Evolutionary conservation across 1,139 yeast genomes (phyloP).

Genomic region (Kluyveromyces marxianus): DNA sequence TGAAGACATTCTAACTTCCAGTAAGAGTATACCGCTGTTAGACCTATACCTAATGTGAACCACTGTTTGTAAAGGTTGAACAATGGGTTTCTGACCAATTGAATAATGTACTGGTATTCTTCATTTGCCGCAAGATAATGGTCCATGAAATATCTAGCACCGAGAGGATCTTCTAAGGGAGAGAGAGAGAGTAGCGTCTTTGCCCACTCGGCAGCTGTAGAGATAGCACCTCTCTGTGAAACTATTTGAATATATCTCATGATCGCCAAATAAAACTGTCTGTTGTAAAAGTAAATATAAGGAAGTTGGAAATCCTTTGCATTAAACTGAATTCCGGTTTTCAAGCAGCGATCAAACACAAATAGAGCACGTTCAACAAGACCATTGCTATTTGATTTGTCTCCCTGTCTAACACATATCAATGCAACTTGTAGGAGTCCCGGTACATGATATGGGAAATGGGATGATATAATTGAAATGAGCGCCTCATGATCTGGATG

Average conservation of each 20-base stretch:
- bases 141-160: constrained; percentile 77
- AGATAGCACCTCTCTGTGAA: constrained; percentile 70
- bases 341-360: constrained; percentile 64
- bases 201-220: constrained; percentile 69
- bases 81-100: constrained; percentile 48
- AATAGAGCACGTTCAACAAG: constrained; percentile 70
- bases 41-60: constrained; percentile 69
- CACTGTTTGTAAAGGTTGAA: constrained; percentile 53
- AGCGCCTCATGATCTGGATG: constrained; percentile 68
- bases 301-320: constrained; percentile 65
- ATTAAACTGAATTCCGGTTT: constrained; percentile 42
- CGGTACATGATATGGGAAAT: constrained; percentile 67
- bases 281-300: constrained; percentile 62
- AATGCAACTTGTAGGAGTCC: constrained; percentile 75
- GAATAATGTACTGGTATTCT: constrained; percentile 55
- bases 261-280: constrained; percentile 68
- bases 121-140: constrained; percentile 64
- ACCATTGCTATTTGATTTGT: constrained; percentile 56
- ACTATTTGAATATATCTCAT: constrained; percentile 66
- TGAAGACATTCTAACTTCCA: constrained; percentile 34
- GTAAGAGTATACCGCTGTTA: constrained; percentile 59
- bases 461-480: constrained; percentile 44
- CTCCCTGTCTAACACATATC: constrained; percentile 70
- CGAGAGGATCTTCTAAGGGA: constrained; percentile 79
- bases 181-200: constrained; percentile 60